These are phyloP conservation scores for Metschnikowia cubensis DNA, from an alignment of 805 yeast species.

Conservation along the genomic window DNA sequence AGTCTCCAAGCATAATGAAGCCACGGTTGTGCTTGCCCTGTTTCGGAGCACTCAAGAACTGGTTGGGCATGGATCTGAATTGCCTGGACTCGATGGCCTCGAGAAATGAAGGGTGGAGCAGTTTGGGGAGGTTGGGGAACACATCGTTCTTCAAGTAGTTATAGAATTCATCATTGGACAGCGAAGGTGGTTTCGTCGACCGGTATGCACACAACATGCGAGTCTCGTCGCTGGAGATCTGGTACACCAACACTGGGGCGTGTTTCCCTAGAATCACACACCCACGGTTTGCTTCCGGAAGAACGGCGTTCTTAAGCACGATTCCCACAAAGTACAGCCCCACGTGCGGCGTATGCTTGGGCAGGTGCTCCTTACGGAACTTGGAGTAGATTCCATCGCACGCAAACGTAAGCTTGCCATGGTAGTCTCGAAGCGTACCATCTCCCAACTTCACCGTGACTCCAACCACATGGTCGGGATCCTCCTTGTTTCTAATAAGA, in stretches of 20 bases:
- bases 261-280: conserved; percentile 86
- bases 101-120: conserved; percentile 62
- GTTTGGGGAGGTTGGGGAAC: conserved; percentile 63
- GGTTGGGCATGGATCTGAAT: conserved; percentile 89
- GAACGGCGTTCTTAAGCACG: conserved; percentile 64
- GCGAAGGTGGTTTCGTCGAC: conserved; percentile 67
- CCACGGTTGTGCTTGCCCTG: conserved; percentile 61
- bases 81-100: conserved; percentile 53
- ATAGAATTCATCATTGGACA: conserved; percentile 50
- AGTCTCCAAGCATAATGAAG: conserved; percentile 81
- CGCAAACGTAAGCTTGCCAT: conserved; percentile 64
- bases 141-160: conserved; percentile 59
- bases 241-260: conserved; percentile 86
- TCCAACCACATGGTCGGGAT: conserved; percentile 59
- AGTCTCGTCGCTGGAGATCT: conserved; percentile 76
- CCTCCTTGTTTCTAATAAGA: conserved; percentile 50
- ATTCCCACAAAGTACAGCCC: conserved; percentile 88
- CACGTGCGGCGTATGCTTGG: conserved; percentile 59
- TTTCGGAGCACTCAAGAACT: conserved; percentile 73
- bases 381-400: conserved; percentile 95
- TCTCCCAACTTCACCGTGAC: conserved; percentile 55
- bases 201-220: conserved; percentile 87
- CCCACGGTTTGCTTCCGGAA: conserved; percentile 76
- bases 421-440: conserved; percentile 29
- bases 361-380: conserved; percentile 70